Evolutionary conservation across 2,329 filamentous ascomycete species (phyloP), one percentile per base, ranked within the genome.

Genomic region (Fusarium nisikadoi): DNA sequence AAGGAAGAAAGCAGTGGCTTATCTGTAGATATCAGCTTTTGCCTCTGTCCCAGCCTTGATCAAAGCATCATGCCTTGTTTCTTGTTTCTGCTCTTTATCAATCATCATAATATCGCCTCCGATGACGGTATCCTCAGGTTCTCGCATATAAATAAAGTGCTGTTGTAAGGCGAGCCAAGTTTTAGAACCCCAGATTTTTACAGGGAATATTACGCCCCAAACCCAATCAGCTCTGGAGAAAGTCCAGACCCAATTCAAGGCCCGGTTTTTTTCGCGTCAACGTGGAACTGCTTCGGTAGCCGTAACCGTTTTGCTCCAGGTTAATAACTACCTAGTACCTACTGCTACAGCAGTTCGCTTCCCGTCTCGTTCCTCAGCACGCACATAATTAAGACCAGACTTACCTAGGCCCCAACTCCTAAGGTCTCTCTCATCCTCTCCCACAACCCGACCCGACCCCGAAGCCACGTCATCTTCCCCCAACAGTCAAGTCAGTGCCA

Each of bases 261-360:
- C 70, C 71, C 71, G 47, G 42, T 73, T 62, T 71, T 73, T 64
- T 68, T 71, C 62, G 67, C 70, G 62, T 73, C 71, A 71, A 73
- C 71, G 67, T 73, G 70, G 70, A 58, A 73, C 62, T 66, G 43
- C 65, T 71, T 73, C 67, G 67, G 70, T 59, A 73, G 52, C 70
- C 54, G 43, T 68, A 71, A 73, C 70, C 71, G 66, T 68, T 73
- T 39, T 53, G 57, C 66, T 73, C 70, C 61, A 68, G 54, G 70
- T 63, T 66, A 66, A 58, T 49, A 49, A 65, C 41, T 60, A 54
- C 35, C 27, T 29, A 29, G 2, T 31, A 31, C 29, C 38, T 52
- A 25, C 29, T 33, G 38, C 43, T 55, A 58, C 49, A 38, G 49
- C 62, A 46, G 56, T 64, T 45, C 41, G 41, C 47, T 54, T 54